Conservation (phyloP, 2,329 filamentous ascomycete genomes). For the Fusarium nematophilum region DNA sequence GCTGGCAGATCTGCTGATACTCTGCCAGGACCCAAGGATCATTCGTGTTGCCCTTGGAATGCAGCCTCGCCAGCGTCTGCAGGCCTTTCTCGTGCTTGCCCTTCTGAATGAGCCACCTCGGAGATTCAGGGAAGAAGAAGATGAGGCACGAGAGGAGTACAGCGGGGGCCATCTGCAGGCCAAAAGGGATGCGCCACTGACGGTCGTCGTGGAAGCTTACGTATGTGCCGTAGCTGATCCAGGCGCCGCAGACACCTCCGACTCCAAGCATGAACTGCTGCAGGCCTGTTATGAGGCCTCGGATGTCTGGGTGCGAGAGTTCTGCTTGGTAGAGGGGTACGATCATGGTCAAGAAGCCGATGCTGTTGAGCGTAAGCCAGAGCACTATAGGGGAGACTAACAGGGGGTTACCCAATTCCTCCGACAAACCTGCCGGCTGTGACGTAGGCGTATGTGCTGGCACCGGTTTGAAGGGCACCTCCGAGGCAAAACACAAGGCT, state of each 20-base stretch:
- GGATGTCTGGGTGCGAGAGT: constrained; percentile 78
- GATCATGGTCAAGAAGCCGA: constrained; percentile 16
- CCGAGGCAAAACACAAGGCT: constrained; percentile 77
- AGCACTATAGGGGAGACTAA: too few species aligned
- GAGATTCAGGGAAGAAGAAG: constrained; percentile 16
- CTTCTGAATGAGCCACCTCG: constrained; percentile 69
- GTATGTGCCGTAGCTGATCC: constrained; percentile 72
- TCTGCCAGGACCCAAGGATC: constrained; percentile 78
- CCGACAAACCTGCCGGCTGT: constrained; percentile 76
- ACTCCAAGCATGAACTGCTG: constrained; percentile 86
- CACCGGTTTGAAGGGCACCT: constrained; percentile 77
- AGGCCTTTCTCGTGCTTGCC: constrained; percentile 71
- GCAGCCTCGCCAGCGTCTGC: constrained; percentile 72
- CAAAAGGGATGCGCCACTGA: constrained; percentile 21
- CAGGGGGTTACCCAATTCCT: too few species aligned
- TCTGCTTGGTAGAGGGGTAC: constrained; percentile 78
- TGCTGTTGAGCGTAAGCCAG: too few species aligned
- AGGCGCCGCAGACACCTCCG: constrained; percentile 76
- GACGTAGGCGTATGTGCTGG: constrained; percentile 66
- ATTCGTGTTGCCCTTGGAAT: constrained; percentile 71
- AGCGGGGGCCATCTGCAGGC: constrained; percentile 13
- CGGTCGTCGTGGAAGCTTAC: background rate
- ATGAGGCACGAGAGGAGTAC: constrained; percentile 12
- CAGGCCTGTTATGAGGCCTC: constrained; percentile 77
- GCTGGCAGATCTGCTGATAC: constrained; percentile 74